Evolutionary conservation across 2,329 filamentous ascomycete species (phyloP).

Genomic region (Hymenoscyphus albidus): DNA sequence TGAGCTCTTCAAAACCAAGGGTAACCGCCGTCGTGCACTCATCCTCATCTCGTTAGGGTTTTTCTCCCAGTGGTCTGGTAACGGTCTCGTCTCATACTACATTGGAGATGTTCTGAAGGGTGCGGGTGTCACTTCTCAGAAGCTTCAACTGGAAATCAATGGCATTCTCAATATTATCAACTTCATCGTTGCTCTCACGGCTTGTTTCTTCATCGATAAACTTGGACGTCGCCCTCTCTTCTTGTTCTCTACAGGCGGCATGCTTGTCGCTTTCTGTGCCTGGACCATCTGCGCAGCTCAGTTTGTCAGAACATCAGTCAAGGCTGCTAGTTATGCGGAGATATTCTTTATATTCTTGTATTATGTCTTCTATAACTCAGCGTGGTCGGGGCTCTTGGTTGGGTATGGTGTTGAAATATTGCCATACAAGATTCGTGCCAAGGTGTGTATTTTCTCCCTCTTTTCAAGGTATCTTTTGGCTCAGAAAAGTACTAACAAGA

Average conservation of each 20-base stretch:
- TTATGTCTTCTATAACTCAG: conserved; percentile 42
- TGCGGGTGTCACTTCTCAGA: conserved; percentile 35
- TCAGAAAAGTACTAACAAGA: not conserved
- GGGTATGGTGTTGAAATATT: conserved; percentile 32
- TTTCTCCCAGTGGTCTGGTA: conserved; percentile 57
- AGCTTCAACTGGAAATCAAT: conserved; percentile 26
- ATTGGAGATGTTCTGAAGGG: conserved; percentile 36
- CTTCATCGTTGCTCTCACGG: conserved; percentile 25
- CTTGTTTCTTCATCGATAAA: conserved; percentile 33
- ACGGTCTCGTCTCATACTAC: conserved; percentile 45
- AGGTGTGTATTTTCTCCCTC: conserved; percentile 15
- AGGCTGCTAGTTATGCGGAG: conserved; percentile 23
- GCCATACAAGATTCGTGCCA: conserved; percentile 30
- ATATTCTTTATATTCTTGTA: conserved; percentile 49
- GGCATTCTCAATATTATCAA: conserved; percentile 31
- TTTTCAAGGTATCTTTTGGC: not conserved
- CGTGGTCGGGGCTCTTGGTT: conserved; percentile 30
- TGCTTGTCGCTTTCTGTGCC: conserved; percentile 23
- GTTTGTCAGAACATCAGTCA: conserved; percentile 14
- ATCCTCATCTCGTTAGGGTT: conserved; percentile 52
- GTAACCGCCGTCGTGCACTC: conserved; percentile 51
- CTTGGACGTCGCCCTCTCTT: conserved; percentile 31
- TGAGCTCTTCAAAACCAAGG: conserved; percentile 47
- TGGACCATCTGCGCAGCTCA: conserved; percentile 27
- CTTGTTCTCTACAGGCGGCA: conserved; percentile 25